A percentile compares a stretch with the other conserved stretches of the same genome.
These are phyloP conservation scores for Populus hybrid DNA, from an alignment of 441 rosid genomes.

Conservation along the genomic window DNA sequence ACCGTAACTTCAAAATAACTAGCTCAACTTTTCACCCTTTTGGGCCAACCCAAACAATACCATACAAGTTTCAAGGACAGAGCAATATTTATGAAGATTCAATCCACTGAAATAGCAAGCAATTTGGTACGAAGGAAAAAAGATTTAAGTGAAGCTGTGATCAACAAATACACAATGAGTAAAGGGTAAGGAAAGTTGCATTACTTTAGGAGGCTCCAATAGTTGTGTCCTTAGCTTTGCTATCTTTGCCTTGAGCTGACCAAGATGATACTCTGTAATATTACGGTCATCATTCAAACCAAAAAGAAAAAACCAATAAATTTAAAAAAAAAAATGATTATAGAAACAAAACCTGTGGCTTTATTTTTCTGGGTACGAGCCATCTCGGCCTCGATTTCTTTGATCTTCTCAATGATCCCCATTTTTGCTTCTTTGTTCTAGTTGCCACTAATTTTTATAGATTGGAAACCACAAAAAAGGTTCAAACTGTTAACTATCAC, in stretches of 20 bases:
- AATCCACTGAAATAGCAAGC: neutral
- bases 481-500: neutral
- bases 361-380: slow-evolving; percentile 99
- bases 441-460: slow-evolving; percentile 19
- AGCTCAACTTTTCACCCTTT: neutral
- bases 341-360: slow-evolving; percentile 71
- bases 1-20: neutral
- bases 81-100: neutral
- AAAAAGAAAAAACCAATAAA: neutral
- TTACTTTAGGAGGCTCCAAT: slow-evolving; percentile 96
- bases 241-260: slow-evolving; percentile 99
- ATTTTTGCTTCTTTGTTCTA: slow-evolving; percentile 33
- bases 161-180: neutral
- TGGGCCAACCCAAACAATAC: neutral
- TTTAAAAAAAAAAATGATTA: neutral
- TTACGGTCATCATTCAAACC: neutral
- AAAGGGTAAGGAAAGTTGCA: neutral
- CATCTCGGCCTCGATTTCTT: slow-evolving; percentile 99
- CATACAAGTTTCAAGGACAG: neutral
- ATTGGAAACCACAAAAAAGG: neutral
- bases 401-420: slow-evolving; percentile 97
- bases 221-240: slow-evolving; percentile 96
- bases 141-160: neutral
- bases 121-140: neutral
- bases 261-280: slow-evolving; percentile 90